Base-by-base conservation (phyloP, 495 filamentous ascomycete genomes). In the Podospora pseudocomata region DNA sequence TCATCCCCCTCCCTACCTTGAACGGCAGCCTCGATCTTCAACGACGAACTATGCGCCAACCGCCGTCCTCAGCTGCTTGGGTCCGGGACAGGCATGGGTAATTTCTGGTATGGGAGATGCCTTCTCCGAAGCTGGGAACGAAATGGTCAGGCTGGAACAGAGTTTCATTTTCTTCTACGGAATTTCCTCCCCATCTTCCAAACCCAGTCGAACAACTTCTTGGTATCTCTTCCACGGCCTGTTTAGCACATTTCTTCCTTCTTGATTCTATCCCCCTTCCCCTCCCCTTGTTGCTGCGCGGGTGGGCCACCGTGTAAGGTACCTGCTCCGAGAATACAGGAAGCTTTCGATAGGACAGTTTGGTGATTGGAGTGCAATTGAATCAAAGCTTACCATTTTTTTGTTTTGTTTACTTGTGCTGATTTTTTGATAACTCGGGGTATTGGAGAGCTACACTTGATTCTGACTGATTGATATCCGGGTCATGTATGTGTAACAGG, bases 271-370 rank as follows among this genome's bases (percentile, higher is more conserved):
- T 75, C 65, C 68, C 66, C 60, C 30, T 71, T 70, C 68, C 56
- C 57, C 73, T 63, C 68, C 66, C 60, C 30, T 57, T 73, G 65
- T 63, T 65, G 55, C 64, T 62, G 9, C 59, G 53, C 59, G 68
- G 69, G 72, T 71, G 71, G 74, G 71, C 69, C 72, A 75, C 71
- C 72, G 77, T 72, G 78, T 74, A 76, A 77, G 39, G 39, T 2
- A 5, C 39, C 55, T 26, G 55, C 55, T 79, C 74, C 74, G 73
- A 72, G 77, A 32, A 32, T 7, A 74, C 74, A 77, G 71, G 75
- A 70, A 68, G 63, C 26, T 74, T 80, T 80, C 75, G 75, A 82
- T 79, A 80, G 76, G 80, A 76, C 77, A 77, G 78, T 79, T 78
- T 70, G 72, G 70, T 66, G 69, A 71, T 69, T 70, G 69, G 71